phyloP scores from a whole-genome alignment of 2,329 filamentous ascomycete species.

The Parafenestella ontariensis region DNA sequence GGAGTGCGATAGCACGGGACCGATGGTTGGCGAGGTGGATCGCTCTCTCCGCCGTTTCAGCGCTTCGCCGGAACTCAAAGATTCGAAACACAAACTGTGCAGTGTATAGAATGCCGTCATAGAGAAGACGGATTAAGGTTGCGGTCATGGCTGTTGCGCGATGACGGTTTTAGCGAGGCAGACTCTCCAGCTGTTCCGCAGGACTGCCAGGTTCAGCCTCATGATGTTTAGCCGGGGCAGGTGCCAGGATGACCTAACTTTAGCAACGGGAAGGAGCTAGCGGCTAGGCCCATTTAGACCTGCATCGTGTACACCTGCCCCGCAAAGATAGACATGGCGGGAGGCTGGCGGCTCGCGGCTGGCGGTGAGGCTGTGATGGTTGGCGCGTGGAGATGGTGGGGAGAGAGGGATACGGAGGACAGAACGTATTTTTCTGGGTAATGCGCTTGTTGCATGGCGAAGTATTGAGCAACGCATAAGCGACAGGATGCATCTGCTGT shows the following conservation, averaged over 20 bases:
- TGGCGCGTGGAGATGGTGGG: not conserved
- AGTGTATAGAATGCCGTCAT: conserved; percentile 15
- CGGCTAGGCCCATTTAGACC: conserved; percentile 6
- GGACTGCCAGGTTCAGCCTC: conserved; percentile 7
- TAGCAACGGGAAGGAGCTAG: conserved; percentile 14
- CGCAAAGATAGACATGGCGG: conserved; percentile 11
- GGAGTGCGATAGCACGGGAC: conserved; percentile 1
- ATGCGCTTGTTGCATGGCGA: not conserved
- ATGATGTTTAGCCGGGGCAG: conserved; percentile 9
- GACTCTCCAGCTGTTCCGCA: conserved; percentile 10
- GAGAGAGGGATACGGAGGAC: not conserved
- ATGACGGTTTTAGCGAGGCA: conserved; percentile 27
- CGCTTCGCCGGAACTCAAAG: conserved; percentile 2
- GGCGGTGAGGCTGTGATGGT: not conserved
- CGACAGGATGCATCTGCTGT: not conserved
- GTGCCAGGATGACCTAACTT: conserved; percentile 14
- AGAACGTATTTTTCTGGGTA: not conserved
- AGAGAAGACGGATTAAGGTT: not conserved
- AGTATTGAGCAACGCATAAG: conserved; percentile 7
- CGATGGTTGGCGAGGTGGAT: not conserved
- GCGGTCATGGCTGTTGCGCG: conserved; percentile 1
- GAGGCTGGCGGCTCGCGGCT: conserved; percentile 8
- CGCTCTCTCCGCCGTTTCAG: conserved; percentile 1
- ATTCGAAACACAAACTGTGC: conserved; percentile 8
- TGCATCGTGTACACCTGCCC: conserved; percentile 8